Conservation (phyloP, 768 basidiomycete genomes). For the Russula vinacea region DNA sequence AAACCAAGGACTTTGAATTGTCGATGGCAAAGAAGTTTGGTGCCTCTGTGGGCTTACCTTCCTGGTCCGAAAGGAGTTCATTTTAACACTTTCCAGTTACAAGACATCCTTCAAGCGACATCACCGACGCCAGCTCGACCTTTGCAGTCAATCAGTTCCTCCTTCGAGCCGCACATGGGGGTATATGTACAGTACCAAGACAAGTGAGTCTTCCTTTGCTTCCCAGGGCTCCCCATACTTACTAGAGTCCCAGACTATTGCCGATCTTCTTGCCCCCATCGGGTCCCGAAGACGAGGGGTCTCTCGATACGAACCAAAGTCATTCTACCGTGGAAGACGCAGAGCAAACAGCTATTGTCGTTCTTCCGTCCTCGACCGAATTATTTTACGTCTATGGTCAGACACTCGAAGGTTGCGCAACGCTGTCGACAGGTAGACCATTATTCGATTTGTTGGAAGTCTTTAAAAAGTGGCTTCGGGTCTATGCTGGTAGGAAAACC, state of each 20-base stretch:
- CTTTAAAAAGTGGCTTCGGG: constrained; percentile 90
- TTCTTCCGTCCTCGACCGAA: constrained; percentile 92
- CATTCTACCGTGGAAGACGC: constrained; percentile 44
- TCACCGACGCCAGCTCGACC: constrained; percentile 49
- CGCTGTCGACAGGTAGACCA: constrained; percentile 79
- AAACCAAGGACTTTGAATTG: constrained; percentile 84
- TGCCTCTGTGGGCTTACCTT: constrained; percentile 50
- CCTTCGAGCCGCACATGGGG: constrained; percentile 89
- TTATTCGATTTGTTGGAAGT: constrained; percentile 77
- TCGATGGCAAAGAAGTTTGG: constrained; percentile 81
- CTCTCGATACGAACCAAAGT: constrained; percentile 53
- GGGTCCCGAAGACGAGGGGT: constrained; percentile 58
- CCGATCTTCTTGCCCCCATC: constrained; percentile 88
- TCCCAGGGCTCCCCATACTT: constrained; percentile 1
- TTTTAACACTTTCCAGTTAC: constrained; percentile 44
- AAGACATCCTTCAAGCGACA: constrained; percentile 58
- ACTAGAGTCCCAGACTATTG: constrained; percentile 55
- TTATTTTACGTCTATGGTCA: constrained; percentile 97
- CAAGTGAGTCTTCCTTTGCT: constrained; percentile 52
- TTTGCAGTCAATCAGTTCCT: constrained; percentile 72
- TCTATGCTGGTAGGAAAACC: constrained; percentile 76
- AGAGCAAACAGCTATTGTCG: constrained; percentile 51
- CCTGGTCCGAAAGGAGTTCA: neutral
- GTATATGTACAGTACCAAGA: constrained; percentile 97
- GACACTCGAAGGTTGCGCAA: constrained; percentile 90